Evolutionary conservation across 2,329 filamentous ascomycete genomes (phyloP).

Genomic region (Cytospora piceicola): DNA sequence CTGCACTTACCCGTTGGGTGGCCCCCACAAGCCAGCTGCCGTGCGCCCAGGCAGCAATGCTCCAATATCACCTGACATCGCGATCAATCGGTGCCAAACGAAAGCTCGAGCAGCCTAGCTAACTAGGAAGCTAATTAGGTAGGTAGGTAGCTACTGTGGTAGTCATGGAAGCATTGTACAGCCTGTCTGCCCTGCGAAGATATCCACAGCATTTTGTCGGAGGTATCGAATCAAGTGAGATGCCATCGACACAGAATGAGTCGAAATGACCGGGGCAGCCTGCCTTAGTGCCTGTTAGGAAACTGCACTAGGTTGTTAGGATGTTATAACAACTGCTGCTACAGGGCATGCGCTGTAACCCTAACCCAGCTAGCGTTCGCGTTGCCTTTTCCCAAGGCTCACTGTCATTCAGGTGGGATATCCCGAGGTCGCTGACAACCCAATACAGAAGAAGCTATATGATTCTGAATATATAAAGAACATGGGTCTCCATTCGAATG

Average conservation of each 20-base stretch:
- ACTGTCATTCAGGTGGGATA: not conserved
- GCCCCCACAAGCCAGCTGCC: conserved; percentile 46
- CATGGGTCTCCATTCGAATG: not conserved
- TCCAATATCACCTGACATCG: conserved; percentile 52
- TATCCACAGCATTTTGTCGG: no score
- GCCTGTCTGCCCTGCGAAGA: not conserved
- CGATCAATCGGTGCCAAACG: conserved; percentile 37
- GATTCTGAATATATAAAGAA: conserved; percentile 4
- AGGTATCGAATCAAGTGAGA: not conserved
- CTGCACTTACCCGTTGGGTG: not conserved
- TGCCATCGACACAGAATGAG: conserved; percentile 22
- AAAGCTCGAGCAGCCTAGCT: not conserved
- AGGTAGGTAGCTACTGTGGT: no score
- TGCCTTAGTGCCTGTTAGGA: not conserved
- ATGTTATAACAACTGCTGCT: not conserved
- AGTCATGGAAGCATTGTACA: no score
- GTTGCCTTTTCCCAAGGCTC: not conserved
- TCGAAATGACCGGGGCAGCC: conserved; percentile 23
- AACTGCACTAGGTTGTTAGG: no score
- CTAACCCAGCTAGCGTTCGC: not conserved
- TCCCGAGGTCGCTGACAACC: not conserved
- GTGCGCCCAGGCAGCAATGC: conserved; percentile 47
- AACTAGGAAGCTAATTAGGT: no score
- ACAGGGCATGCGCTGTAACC: not conserved
- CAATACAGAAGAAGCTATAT: not conserved